Evolutionary conservation across 177 flowering plant genomes (phyloP), one percentile per base, ranked within the genome.

Genomic region (Telopea speciosissima): DNA sequence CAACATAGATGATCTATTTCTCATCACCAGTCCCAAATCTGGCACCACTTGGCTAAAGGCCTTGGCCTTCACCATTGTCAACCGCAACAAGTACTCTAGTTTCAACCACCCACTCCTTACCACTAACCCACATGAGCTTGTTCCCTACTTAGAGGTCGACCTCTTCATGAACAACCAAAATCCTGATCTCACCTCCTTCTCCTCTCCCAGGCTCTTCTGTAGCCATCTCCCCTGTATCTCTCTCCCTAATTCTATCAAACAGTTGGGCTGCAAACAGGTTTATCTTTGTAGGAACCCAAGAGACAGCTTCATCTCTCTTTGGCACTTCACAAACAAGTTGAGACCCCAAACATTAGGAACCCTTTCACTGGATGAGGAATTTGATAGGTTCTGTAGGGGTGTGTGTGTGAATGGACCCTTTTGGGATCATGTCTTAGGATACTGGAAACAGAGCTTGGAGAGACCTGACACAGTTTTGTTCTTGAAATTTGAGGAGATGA

Each of bases 241-340:
- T 0, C 67, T 86, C 23, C 86, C 85, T 0, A 11, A 65, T n/a
- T 79, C 83, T 0, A 64, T 78, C 0, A 67, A 1, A 45, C 24
- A 59, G 56, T 62, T 66, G 81, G 0, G 2, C 9, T 4, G 54
- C 78, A 83, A 78, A 73, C 11, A 85, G 44, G 83, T 86, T 42
- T 83, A 84, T 58, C 42, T 82, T 3, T 78, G 80, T 44, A 65
- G 84, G 66, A 72, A 79, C 73, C 87, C 70, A 11, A 68, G 56
- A 68, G 70, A 68, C 24, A 68, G 14, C 33, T 67, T 67, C n/a
- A 45, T 45, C 14, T 45, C 54, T 12, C 54, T 45, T 11, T 45
- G 54, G 54, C 54, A 45, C 3, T 45, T 45, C 54, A 16, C 54
- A 11, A 45, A 45, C 19, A 45, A 13, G 54, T 45, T 45, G 54